Conservation (phyloP, 371 early-diverging fungal species). For the Entomophthora muscae region DNA sequence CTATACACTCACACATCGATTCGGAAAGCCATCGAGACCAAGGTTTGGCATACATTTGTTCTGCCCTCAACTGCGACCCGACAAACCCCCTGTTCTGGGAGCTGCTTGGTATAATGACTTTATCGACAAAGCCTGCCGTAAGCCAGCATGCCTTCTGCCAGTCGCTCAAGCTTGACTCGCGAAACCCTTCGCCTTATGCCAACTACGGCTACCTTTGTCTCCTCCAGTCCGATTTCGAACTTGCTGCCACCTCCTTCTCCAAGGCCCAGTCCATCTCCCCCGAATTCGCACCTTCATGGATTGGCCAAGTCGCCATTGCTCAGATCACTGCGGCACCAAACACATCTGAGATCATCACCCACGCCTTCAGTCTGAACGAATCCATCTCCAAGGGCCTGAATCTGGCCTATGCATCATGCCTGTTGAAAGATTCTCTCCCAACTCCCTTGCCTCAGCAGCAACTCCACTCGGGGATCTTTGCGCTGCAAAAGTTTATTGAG, state of each 20-base stretch:
- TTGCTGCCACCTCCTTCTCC: constrained; percentile 58
- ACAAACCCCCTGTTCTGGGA: constrained; percentile 46
- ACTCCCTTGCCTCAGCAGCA: not conserved
- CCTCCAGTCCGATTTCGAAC: constrained; percentile 46
- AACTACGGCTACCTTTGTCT: constrained; percentile 75
- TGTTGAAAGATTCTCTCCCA: not conserved
- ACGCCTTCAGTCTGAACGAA: constrained; percentile 45
- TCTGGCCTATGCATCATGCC: not conserved
- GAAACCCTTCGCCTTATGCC: constrained; percentile 55
- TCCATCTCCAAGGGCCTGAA: not conserved
- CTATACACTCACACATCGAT: not conserved
- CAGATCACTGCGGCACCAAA: constrained; percentile 32
- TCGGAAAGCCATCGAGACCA: constrained; percentile 12
- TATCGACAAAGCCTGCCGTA: constrained; percentile 27
- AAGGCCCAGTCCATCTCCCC: constrained; percentile 64
- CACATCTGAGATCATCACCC: constrained; percentile 43
- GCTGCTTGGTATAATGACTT: constrained; percentile 47
- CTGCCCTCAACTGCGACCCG: constrained; percentile 46
- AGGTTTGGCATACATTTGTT: constrained; percentile 29
- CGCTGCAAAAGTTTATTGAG: constrained; percentile 28
- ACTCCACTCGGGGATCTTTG: constrained; percentile 19
- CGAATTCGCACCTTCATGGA: constrained; percentile 61
- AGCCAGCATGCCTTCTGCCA: constrained; percentile 75
- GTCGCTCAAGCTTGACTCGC: constrained; percentile 23
- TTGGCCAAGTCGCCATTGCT: constrained; percentile 67